Evolutionary conservation across 1,284 basidiomycete species (phyloP), one percentile per base, ranked within the genome.

Genomic region (Cystobasidium sp.): DNA sequence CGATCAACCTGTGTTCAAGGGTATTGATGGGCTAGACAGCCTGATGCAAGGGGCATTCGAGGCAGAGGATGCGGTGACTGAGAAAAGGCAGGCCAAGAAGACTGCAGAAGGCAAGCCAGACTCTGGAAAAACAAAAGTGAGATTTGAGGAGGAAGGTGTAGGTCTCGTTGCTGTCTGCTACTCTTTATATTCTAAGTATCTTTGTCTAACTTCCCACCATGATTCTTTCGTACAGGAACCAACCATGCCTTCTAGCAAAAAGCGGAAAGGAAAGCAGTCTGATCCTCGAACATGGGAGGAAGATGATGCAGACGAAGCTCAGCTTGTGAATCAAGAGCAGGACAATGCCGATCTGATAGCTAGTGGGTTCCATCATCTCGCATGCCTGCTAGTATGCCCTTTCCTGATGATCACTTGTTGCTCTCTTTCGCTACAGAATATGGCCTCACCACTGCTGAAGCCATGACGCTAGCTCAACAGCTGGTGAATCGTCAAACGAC

Each of bases 401-500:
- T 64, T 43, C 74, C 59, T 75, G 75, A 39, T 41, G 75, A n/a
- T 76, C 64, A 12, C 47, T 44, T 22, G 63, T 67, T 62, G n/a
- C 12, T 49, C 22, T 47, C 58, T 46, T 31, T 12, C 9, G 16
- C 16, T 53, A 51, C 22, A 97, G 94, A 89, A 80, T 87, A 91
- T 79, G 94, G 95, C 75, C 85, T 99, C 16, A 86, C 88, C 58
- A 98, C 95, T 0, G 90, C 91, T 31, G 95, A 98, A 83, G 94
- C 97, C 3, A 88, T 97, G 59, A 91, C 93, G 0, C 85, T 99
- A 37, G 97, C 97, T 0, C 93, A 94, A 78, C 89, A 91, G 78
- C 87, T 99, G 18, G 93, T 97, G 72, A 99, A 99, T 82, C 90
- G 93, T 31, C 85, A 93, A 83, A 93, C 87, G 78, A 98, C 94